phyloP scores from a whole-genome alignment of 495 filamentous ascomycete species.

The Glutinoglossum americanum region DNA sequence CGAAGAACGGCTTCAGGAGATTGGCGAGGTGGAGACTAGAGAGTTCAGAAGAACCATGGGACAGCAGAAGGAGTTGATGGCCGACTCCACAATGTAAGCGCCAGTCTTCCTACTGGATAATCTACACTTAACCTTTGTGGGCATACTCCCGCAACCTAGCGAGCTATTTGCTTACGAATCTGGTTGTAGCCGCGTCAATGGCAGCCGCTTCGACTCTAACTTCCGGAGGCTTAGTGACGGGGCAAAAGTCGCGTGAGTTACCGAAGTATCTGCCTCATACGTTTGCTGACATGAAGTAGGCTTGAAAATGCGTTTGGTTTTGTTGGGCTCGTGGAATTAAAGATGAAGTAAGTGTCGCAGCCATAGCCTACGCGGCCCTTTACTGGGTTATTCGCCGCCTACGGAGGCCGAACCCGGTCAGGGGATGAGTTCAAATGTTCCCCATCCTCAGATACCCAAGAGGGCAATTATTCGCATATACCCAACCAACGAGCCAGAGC shows the following conservation, averaged over 20 bases:
- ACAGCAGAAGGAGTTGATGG: not conserved
- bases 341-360: not conserved
- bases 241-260: not conserved
- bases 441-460: too few species aligned
- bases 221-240: not conserved
- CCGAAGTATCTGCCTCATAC: not conserved
- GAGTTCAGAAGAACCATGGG: not conserved
- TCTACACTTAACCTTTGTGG: not conserved
- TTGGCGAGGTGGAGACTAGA: not conserved
- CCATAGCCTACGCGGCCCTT: not conserved
- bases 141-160: not conserved
- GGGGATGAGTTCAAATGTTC: too few species aligned
- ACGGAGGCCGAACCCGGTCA: too few species aligned
- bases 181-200: not conserved
- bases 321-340: not conserved
- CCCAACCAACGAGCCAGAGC: not conserved
- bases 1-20: not conserved
- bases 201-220: not conserved
- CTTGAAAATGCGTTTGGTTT: not conserved
- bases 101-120: not conserved
- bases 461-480: too few species aligned
- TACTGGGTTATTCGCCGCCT: too few species aligned
- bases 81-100: not conserved
- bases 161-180: not conserved
- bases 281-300: not conserved